Evolutionary conservation across 2,329 filamentous ascomycete genomes (phyloP).

Genomic region (Magnaporthiopsis incrustans): DNA sequence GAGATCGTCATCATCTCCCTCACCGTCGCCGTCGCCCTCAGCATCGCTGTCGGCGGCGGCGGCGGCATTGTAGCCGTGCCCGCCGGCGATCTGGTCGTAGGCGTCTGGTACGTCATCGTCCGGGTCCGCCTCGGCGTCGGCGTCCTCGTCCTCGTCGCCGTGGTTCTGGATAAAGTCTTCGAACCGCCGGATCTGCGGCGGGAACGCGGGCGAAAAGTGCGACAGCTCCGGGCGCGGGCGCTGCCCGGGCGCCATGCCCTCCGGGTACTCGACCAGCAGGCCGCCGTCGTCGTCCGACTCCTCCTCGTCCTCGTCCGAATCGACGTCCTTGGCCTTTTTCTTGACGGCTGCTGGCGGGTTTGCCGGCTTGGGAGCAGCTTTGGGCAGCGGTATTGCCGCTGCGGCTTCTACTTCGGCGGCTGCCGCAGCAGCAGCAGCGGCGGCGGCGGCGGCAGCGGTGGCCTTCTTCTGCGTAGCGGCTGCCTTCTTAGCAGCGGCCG

Average conservation of each 20-base stretch:
- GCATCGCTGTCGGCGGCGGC: slow-evolving; percentile 21
- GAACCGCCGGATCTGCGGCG: slow-evolving; percentile 35
- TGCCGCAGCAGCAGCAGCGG: slow-evolving; percentile 10
- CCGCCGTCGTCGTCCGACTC: slow-evolving; percentile 49
- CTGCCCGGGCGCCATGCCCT: slow-evolving; percentile 29
- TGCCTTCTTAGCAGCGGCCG: slow-evolving; percentile 3
- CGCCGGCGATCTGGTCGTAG: slow-evolving; percentile 1
- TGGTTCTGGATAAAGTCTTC: slow-evolving; percentile 44
- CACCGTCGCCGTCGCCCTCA: slow-evolving; percentile 19
- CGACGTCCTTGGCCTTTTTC: slow-evolving; percentile 24
- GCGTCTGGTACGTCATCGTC: slow-evolving; percentile 7
- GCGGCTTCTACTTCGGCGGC: neutral
- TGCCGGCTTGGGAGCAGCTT: slow-evolving; percentile 13
- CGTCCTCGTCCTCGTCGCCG: slow-evolving; percentile 29
- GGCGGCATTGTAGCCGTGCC: neutral
- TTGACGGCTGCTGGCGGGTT: slow-evolving; percentile 16
- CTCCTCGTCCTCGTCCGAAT: slow-evolving; percentile 43
- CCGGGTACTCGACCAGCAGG: slow-evolving; percentile 53
- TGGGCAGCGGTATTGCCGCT: slow-evolving; percentile 19
- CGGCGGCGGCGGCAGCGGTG: slow-evolving; percentile 11
- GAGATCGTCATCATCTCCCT: slow-evolving; percentile 16
- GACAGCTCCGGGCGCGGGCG: slow-evolving; percentile 19
- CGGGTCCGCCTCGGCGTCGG: slow-evolving; percentile 11
- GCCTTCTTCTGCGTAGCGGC: slow-evolving; percentile 3
- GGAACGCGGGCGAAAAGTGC: slow-evolving; percentile 42